Percentiles rank a stretch among this genome's conserved stretches.
Evolutionary conservation across 208 protist species (phyloP).

Genomic region (Acanthamoeba lenticulata): DNA sequence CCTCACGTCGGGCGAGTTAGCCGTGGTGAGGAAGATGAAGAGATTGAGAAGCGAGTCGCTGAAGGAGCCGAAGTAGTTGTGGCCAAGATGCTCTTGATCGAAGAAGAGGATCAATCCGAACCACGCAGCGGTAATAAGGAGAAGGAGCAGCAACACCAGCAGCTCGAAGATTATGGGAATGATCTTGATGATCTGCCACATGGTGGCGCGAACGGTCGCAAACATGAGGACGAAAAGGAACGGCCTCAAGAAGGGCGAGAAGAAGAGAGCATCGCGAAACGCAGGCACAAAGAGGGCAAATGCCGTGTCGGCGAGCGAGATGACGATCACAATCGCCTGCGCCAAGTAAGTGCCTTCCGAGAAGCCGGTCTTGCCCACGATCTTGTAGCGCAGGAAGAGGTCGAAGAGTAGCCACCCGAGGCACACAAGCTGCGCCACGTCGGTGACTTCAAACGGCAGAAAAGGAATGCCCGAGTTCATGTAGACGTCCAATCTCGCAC

Average conservation of each 20-base stretch:
- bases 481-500: neutral
- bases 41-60: neutral
- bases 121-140: constrained; percentile 10
- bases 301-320: constrained; percentile 10
- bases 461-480: constrained; percentile 15
- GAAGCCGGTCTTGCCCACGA: neutral
- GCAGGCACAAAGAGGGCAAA: neutral
- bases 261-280: neutral
- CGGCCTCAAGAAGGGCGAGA: neutral
- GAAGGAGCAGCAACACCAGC: neutral
- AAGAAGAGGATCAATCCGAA: constrained; percentile 40
- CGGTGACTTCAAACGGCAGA: neutral
- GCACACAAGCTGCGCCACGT: neutral
- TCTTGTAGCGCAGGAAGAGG: constrained; percentile 32
- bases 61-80: constrained; percentile 31
- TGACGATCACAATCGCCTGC: neutral
- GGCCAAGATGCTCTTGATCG: constrained; percentile 31
- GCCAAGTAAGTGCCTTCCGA: constrained; percentile 12
- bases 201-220: neutral
- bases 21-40: constrained; percentile 43
- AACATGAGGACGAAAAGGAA: constrained; percentile 18
- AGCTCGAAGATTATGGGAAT: constrained; percentile 46
- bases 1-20: constrained; percentile 31
- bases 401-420: constrained; percentile 25
- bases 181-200: constrained; percentile 55